phyloP scores from a whole-genome alignment of 169 alveolate species.

The Eimeria maxima region DNA sequence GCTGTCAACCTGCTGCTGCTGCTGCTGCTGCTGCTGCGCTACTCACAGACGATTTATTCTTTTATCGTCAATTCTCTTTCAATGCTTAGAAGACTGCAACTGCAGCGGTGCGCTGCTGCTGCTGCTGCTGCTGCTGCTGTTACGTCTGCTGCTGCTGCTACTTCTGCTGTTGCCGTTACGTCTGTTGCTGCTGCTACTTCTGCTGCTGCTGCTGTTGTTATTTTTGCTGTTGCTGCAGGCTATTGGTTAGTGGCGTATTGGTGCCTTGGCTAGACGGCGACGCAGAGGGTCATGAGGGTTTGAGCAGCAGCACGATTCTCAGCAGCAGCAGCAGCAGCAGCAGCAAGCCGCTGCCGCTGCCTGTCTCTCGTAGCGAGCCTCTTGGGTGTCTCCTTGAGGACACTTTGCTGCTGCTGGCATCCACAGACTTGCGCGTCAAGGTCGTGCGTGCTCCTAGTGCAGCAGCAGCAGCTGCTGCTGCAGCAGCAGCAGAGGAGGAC shows the following conservation, averaged over 20 bases:
- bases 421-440: conserved; percentile 5
- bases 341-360: conserved; percentile 26
- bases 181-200: background rate
- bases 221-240: conserved; percentile 29
- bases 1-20: background rate
- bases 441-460: background rate
- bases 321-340: background rate
- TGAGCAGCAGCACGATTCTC: conserved; percentile 24
- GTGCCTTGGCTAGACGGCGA: conserved; percentile 68
- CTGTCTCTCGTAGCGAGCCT: conserved; percentile 23
- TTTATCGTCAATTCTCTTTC: conserved; percentile 33
- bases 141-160: background rate
- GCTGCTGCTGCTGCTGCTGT: background rate
- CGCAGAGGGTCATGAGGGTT: background rate
- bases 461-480: background rate
- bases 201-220: background rate
- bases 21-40: conserved; percentile 26
- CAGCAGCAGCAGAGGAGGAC: background rate
- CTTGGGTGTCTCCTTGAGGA: conserved; percentile 55
- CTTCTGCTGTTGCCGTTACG: background rate
- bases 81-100: conserved; percentile 35
- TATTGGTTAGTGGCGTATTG: conserved; percentile 35
- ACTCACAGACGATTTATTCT: conserved; percentile 33
- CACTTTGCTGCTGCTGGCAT: conserved; percentile 68
- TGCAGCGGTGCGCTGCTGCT: background rate